Evolutionary conservation across 2,329 filamentous ascomycete genomes (phyloP), one percentile per base, ranked within the genome.

Genomic region (Fusarium longipes): DNA sequence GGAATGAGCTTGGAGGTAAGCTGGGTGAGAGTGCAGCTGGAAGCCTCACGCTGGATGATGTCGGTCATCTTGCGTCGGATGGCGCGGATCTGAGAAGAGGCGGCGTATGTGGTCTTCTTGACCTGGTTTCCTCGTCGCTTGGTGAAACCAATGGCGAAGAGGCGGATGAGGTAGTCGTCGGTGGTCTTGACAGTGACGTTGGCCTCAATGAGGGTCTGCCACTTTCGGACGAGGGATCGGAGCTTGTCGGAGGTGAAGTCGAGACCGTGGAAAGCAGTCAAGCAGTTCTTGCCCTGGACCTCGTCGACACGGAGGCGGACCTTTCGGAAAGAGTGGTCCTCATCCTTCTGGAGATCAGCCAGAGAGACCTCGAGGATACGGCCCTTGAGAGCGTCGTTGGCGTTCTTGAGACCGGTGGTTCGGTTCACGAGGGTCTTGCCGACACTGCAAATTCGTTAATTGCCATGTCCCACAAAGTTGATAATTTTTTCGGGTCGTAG

Each of bases 191-290:
- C 94, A 74, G 96, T 97, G 80, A 98, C 90, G 84, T 99, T 99
- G 87, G 96, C 96, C 90, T 99, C 96, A 76, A 99, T 98, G 79
- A 99, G 89, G 71, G 94, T 91, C 86, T 99, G 96, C 96, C 96
- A 99, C 88, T 99, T 99, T 87, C 96, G 94, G 77, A 99, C 96
- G 74, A 99, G 91, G 71, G 96, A 98, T 81, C 96, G 93, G 78
- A 99, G 91, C 90, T 99, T 99, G 90, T 99, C 96, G 77, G 96
- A 97, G 81, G 96, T 99, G 91, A 99, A 98, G 87, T 99, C 96
- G 82, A 99, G 90, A 77, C 96, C 96, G 90, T 99, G 94, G 92
- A 99, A 99, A 91, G 97, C 97, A 88, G 96, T 98, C 84, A 99
- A 86, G 87, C 96, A 98, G 91, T 97, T 98, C 91, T 97, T 97